phyloP scores from a whole-genome alignment of 495 filamentous ascomycete genomes.

The Penicillium cataractarum region DNA sequence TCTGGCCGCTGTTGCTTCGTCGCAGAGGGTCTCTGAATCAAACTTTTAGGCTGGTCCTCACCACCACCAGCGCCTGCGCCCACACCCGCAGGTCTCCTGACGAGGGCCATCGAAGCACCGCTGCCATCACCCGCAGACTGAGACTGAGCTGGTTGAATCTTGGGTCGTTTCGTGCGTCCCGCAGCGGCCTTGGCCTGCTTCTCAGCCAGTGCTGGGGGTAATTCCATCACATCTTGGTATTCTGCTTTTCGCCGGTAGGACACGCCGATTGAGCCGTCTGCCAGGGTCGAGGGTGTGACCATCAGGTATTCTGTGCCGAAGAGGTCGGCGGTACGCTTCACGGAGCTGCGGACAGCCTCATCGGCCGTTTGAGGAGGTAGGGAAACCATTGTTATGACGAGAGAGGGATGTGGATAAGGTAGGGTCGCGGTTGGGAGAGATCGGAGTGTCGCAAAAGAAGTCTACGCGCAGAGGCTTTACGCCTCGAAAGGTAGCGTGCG shows the following conservation, averaged over 20 bases:
- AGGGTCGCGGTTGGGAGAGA: neutral
- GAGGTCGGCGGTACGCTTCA: conserved; percentile 70
- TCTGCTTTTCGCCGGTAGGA: conserved; percentile 70
- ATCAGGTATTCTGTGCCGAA: conserved; percentile 61
- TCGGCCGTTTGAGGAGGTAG: conserved; percentile 40
- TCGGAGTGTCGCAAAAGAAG: conserved; percentile 2
- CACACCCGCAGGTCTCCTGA: conserved; percentile 40
- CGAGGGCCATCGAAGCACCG: conserved; percentile 49
- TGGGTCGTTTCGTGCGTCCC: conserved; percentile 60
- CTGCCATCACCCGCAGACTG: conserved; percentile 35
- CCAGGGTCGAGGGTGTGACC: conserved; percentile 49
- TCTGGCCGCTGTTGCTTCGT: conserved; percentile 78
- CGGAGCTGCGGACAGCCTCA: conserved; percentile 57
- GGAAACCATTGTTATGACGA: conserved; percentile 36
- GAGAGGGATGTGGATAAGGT: conserved; percentile 17
- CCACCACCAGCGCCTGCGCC: conserved; percentile 36
- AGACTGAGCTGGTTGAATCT: conserved; percentile 37
- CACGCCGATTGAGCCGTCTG: conserved; percentile 52
- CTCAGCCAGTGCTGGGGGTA: conserved; percentile 82
- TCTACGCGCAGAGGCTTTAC: conserved; percentile 12
- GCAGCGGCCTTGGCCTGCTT: conserved; percentile 74
- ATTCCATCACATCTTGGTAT: conserved; percentile 78
- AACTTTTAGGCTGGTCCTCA: conserved; percentile 55
- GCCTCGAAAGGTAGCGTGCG: conserved; percentile 18
- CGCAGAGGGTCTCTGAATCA: conserved; percentile 68